Conservation (phyloP, 495 filamentous ascomycete species). For the Coniosporium apollinis region DNA sequence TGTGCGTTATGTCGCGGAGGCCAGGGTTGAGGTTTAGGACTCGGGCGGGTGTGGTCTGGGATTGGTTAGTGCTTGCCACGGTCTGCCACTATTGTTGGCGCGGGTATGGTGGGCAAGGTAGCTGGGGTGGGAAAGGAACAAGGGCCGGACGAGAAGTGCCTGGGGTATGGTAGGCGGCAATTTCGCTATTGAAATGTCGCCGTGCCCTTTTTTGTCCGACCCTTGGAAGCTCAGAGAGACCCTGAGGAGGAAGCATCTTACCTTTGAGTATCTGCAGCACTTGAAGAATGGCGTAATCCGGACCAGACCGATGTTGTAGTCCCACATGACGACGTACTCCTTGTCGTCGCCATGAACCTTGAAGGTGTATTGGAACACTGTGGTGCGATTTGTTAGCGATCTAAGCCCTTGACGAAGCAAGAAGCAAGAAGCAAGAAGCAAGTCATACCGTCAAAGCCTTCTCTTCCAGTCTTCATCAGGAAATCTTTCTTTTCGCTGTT, state of each 20-base stretch:
- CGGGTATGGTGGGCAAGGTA: too few relatives aligned
- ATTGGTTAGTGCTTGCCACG: too few relatives aligned
- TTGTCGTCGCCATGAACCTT: slow-evolving; percentile 47
- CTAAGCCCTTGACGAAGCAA: slow-evolving; percentile 3
- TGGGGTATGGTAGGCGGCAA: too few relatives aligned
- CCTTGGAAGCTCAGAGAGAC: too few relatives aligned
- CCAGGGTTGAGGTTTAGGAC: slow-evolving; percentile 65
- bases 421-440: slow-evolving; percentile 3
- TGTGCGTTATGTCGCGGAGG: slow-evolving; percentile 70
- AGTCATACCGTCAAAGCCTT: slow-evolving; percentile 67
- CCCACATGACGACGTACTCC: slow-evolving; percentile 77
- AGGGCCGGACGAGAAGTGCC: too few relatives aligned
- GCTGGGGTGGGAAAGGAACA: too few relatives aligned
- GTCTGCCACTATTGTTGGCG: too few relatives aligned
- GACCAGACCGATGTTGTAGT: slow-evolving; percentile 90
- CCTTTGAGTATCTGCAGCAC: slow-evolving; percentile 73
- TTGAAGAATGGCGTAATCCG: slow-evolving; percentile 93
- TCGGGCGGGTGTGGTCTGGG: slow-evolving; percentile 66
- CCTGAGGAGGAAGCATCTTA: slow-evolving; percentile 20
- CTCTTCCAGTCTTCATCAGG: slow-evolving; percentile 64
- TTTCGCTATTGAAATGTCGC: too few relatives aligned
- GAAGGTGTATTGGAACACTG: slow-evolving; percentile 91
- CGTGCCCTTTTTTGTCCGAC: too few relatives aligned
- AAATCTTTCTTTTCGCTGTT: slow-evolving; percentile 85
- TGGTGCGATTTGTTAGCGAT: neutral